Conservation (phyloP, 257 asterid species). For the Salvia rosmarinus region DNA sequence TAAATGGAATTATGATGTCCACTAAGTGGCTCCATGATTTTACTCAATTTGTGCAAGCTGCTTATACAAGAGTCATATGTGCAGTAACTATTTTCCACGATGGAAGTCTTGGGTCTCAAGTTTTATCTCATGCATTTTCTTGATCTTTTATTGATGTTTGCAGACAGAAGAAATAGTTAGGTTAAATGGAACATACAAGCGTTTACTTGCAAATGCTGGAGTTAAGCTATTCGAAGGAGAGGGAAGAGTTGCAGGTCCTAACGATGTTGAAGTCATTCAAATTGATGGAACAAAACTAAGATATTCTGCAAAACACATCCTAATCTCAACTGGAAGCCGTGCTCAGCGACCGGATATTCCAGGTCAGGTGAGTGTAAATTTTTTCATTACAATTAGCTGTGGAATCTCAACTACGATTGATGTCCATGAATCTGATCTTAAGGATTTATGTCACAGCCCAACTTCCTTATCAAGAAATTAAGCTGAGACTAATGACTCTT, state of each 20-base stretch:
- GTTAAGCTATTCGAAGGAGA: slow-evolving; percentile 96
- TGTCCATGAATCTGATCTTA: slow-evolving; percentile 3
- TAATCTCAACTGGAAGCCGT: slow-evolving; percentile 93
- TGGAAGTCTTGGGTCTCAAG: not conserved
- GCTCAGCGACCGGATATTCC: slow-evolving; percentile 83
- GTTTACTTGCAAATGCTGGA: slow-evolving; percentile 84
- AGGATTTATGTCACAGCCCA: too few species aligned
- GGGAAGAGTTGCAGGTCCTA: slow-evolving; percentile 88
- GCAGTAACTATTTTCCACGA: slow-evolving; percentile 1
- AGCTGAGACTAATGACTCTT: too few species aligned
- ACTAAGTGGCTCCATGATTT: slow-evolving; percentile 15
- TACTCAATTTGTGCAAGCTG: slow-evolving; percentile 3
- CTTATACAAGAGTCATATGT: not conserved
- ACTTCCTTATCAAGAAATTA: too few species aligned
- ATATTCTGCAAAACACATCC: slow-evolving; percentile 83
- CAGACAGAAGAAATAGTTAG: slow-evolving; percentile 96
- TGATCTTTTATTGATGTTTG: slow-evolving; percentile 13
- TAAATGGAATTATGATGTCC: slow-evolving; percentile 11
- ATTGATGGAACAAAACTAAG: slow-evolving; percentile 89
- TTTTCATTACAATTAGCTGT: slow-evolving; percentile 14
- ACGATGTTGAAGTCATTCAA: slow-evolving; percentile 87
- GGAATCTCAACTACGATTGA: not conserved
- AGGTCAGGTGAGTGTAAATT: slow-evolving; percentile 66
- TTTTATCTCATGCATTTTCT: not conserved
- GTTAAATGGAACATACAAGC: slow-evolving; percentile 84